phyloP scores from a whole-genome alignment of 192 early-diverging fungal genomes.

The Umbelopsis sp. region DNA sequence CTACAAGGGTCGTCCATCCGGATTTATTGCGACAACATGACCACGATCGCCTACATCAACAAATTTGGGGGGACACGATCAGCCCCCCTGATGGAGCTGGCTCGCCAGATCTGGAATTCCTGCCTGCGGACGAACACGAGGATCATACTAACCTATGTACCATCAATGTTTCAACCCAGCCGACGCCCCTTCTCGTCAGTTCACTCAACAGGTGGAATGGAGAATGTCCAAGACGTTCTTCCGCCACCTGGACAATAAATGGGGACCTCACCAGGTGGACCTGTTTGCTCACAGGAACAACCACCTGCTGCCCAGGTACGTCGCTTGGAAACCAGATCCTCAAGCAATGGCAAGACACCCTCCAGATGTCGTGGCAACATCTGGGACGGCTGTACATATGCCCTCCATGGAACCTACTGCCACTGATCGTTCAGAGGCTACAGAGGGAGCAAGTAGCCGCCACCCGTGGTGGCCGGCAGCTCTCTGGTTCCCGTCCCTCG shows the following conservation, averaged over 20 bases:
- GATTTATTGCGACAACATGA: no score
- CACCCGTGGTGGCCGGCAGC: conserved; percentile 31
- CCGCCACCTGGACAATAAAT: conserved; percentile 13
- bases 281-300: conserved; percentile 15
- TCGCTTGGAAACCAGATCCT: conserved; percentile 30
- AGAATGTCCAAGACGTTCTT: conserved; percentile 20
- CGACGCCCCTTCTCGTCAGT: conserved; percentile 24
- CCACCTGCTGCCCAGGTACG: conserved; percentile 23
- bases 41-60: no score
- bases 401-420: no score
- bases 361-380: no score
- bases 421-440: conserved; percentile 15
- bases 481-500: no score
- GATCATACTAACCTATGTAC: conserved; percentile 23
- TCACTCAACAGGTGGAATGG: conserved; percentile 29
- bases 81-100: no score
- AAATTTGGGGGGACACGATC: no score
- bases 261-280: conserved; percentile 31
- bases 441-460: conserved; percentile 8
- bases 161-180: conserved; percentile 31
- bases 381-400: no score
- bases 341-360: conserved; percentile 22
- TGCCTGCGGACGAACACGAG: conserved; percentile 34
- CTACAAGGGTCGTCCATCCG: no score
- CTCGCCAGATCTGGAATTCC: background rate